These are phyloP conservation scores for Aspergillus sclerotioniger DNA, from an alignment of 495 filamentous ascomycete genomes.

Conservation along the genomic window DNA sequence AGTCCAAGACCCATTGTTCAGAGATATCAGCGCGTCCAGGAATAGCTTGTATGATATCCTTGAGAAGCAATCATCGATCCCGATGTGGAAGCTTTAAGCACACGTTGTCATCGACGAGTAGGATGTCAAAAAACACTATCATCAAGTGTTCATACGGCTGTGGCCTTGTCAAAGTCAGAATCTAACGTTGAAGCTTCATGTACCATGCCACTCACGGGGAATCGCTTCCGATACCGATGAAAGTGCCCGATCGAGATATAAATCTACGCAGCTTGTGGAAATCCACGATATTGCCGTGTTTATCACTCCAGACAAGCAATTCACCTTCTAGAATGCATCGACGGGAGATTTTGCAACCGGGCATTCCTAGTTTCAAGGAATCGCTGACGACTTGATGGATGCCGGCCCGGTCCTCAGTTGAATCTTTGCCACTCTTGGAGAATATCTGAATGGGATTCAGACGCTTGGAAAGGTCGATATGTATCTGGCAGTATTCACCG, in stretches of 20 bases:
- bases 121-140: slow-evolving; percentile 78
- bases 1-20: slow-evolving; percentile 61
- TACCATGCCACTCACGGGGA: slow-evolving; percentile 55
- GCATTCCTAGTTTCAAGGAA: slow-evolving; percentile 55
- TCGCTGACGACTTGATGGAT: slow-evolving; percentile 54
- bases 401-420: slow-evolving; percentile 63
- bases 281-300: slow-evolving; percentile 55
- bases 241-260: slow-evolving; percentile 68
- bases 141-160: slow-evolving; percentile 75
- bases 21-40: slow-evolving; percentile 60
- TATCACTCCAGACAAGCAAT: slow-evolving; percentile 71
- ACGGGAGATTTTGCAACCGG: slow-evolving; percentile 54
- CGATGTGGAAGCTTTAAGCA: slow-evolving; percentile 60
- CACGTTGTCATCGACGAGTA: slow-evolving; percentile 68
- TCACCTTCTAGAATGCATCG: slow-evolving; percentile 82
- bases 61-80: slow-evolving; percentile 57
- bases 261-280: slow-evolving; percentile 83
- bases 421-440: slow-evolving; percentile 89
- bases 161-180: slow-evolving; percentile 38
- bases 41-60: slow-evolving; percentile 53
- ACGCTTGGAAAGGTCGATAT: slow-evolving; percentile 64
- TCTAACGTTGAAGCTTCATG: not conserved
- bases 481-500: slow-evolving; percentile 86
- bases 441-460: slow-evolving; percentile 70
- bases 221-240: slow-evolving; percentile 65